Evolutionary conservation across 345 rosid genomes (phyloP), one percentile per base, ranked within the genome.

Genomic region (Pistacia vera): DNA sequence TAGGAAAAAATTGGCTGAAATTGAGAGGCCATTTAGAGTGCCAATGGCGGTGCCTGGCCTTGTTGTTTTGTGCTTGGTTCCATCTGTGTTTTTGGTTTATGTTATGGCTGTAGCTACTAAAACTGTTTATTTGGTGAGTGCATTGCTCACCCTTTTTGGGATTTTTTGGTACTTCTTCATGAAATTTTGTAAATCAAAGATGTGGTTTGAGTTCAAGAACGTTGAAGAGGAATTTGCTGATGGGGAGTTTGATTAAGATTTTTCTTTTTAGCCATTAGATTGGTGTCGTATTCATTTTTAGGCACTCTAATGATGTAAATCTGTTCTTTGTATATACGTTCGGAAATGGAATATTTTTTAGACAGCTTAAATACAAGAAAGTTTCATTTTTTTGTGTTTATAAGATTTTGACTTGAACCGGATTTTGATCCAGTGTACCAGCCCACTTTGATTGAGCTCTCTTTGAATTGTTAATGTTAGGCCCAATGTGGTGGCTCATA

Each of bases 21-120:
- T 78, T 13, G 69, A 80, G 67, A 85, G 88, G 63, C 88, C 88
- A 3, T 87, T 33, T 62, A 57, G 75, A 52, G 85, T 87, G 38
- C 88, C 88, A 3, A 48, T 85, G 83, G 75, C 66, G 68, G 8
- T 81, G 66, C 80, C 82, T 38, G 79, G 84, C 35, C 67, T 87
- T 80, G 59, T 78, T 0, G 30, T 80, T 0, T 64, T 80, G 80
- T 83, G 90, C 69, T 68, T 82, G 77, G 70, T 87, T 56, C 87
- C 90, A 38, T 83, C 83, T 49, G 90, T 55, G 64, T 83, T 87
- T 63, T 55, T 85, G 77, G 69, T 83, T 3, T 54, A 66, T 52
- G 63, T 85, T 3, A 83, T 87, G 83, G 67, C 62, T 11, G 54
- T 83, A 46, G 88, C 86, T 28, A 81, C 79, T 1, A 65, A 11